phyloP scores from a whole-genome alignment of 2,329 filamentous ascomycete genomes.

The Aspergillus hiratsukae region DNA sequence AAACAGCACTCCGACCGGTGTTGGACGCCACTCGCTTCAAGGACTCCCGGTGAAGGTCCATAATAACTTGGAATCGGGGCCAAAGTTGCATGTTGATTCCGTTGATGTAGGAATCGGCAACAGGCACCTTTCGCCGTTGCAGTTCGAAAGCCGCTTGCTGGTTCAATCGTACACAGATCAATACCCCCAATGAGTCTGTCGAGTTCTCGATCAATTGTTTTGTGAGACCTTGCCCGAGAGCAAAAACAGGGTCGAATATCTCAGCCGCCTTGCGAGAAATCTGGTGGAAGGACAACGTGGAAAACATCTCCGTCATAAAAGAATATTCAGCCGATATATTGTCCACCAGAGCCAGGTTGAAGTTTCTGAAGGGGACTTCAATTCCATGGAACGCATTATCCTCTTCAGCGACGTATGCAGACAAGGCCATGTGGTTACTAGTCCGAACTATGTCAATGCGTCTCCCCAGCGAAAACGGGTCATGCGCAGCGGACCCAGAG shows the following conservation, averaged over 20 bases:
- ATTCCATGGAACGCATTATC: conserved; percentile 80
- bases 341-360: conserved; percentile 89
- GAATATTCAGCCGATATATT: conserved; percentile 94
- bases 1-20: conserved; percentile 46
- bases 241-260: conserved; percentile 85
- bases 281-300: conserved; percentile 67
- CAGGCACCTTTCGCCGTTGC: conserved; percentile 83
- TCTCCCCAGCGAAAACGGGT: conserved; percentile 84
- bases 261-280: conserved; percentile 80
- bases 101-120: conserved; percentile 88
- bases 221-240: conserved; percentile 73
- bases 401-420: conserved; percentile 88
- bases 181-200: conserved; percentile 77
- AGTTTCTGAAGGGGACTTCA: conserved; percentile 86
- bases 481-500: conserved; percentile 52
- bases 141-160: conserved; percentile 93
- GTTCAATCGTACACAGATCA: conserved; percentile 89
- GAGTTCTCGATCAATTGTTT: conserved; percentile 71
- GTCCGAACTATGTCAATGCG: conserved; percentile 77
- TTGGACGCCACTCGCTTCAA: conserved; percentile 57
- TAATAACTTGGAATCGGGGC: conserved; percentile 90
- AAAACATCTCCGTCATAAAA: conserved; percentile 87
- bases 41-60: conserved; percentile 89
- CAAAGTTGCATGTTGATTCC: conserved; percentile 93
- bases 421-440: conserved; percentile 68